These are phyloP conservation scores for Colletotrichum echinochloae DNA, from an alignment of 2,329 filamentous ascomycete species.

Conservation along the genomic window DNA sequence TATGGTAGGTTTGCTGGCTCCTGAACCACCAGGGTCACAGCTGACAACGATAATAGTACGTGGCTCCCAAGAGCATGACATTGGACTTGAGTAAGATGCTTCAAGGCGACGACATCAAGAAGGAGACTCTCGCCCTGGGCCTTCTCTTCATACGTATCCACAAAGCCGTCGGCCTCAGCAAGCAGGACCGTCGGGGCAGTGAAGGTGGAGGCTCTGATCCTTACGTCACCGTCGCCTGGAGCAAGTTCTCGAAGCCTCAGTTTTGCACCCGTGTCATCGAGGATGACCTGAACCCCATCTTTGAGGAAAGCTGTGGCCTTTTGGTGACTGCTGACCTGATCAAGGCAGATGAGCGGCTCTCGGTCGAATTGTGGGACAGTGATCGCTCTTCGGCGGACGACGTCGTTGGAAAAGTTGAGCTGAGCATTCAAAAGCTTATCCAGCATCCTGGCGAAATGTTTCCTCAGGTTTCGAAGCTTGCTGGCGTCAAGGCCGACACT, in stretches of 20 bases:
- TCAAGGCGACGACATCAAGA: constrained; percentile 90
- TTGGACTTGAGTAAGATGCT: constrained; percentile 92
- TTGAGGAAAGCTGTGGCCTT: constrained; percentile 88
- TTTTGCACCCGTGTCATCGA: constrained; percentile 97
- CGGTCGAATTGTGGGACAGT: constrained; percentile 96
- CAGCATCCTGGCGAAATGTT: constrained; percentile 95
- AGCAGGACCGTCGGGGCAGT: constrained; percentile 87
- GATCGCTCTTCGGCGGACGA: constrained; percentile 94
- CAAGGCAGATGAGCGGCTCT: constrained; percentile 92
- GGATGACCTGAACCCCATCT: constrained; percentile 92
- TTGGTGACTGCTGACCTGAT: constrained; percentile 90
- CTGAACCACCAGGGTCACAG: fast-evolving
- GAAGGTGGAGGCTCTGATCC: constrained; percentile 91
- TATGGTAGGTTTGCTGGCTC: constrained; percentile 58
- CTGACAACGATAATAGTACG: constrained; percentile 63
- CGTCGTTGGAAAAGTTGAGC: constrained; percentile 92
- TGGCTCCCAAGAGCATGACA: constrained; percentile 94
- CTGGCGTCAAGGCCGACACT: constrained; percentile 84
- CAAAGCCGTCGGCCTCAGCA: constrained; percentile 87
- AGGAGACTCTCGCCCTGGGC: constrained; percentile 87
- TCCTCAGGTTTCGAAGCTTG: constrained; percentile 84
- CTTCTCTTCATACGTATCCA: constrained; percentile 95
- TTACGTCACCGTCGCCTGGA: constrained; percentile 94
- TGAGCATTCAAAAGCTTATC: constrained; percentile 95
- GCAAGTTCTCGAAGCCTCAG: constrained; percentile 97